These are phyloP conservation scores for Orbilia oligospora DNA, from an alignment of 2,329 filamentous ascomycete genomes.

Conservation along the genomic window DNA sequence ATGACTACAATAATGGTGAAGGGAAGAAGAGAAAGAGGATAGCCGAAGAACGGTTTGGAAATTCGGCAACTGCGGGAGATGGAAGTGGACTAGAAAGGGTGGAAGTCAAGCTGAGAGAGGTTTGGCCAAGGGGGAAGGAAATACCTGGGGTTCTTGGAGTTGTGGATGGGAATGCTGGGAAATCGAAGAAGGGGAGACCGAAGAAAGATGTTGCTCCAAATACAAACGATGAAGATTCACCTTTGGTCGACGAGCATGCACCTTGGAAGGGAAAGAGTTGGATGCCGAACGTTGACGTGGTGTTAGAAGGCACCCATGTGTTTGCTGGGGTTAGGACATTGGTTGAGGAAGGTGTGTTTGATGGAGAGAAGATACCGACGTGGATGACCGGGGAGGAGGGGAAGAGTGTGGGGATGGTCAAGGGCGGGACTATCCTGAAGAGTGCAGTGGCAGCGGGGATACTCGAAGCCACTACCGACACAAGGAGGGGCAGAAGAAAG, in stretches of 20 bases:
- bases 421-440: constrained; percentile 74
- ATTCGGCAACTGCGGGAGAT: constrained; percentile 72
- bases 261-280: constrained; percentile 67
- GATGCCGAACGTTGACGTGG: constrained; percentile 75
- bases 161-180: constrained; percentile 29
- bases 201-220: constrained; percentile 39
- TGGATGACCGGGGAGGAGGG: constrained; percentile 93
- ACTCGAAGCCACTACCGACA: constrained; percentile 22
- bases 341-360: constrained; percentile 81
- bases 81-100: constrained; percentile 75
- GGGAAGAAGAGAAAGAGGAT: constrained; percentile 74
- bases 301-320: constrained; percentile 82
- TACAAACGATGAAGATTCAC: constrained; percentile 47
- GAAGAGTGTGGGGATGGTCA: constrained; percentile 80
- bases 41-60: constrained; percentile 80
- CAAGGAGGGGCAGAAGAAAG: constrained; percentile 37
- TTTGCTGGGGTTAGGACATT: constrained; percentile 84
- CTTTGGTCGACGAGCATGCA: constrained; percentile 63
- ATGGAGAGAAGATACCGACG: constrained; percentile 83
- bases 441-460: constrained; percentile 36
- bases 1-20: constrained; percentile 46
- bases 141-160: constrained; percentile 29
- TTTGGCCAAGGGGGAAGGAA: constrained; percentile 68
- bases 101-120: constrained; percentile 74
- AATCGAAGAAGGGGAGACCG: constrained; percentile 47